These are phyloP conservation scores for Cornus kousa DNA, from an alignment of 148 eudicot species.

Conservation along the genomic window DNA sequence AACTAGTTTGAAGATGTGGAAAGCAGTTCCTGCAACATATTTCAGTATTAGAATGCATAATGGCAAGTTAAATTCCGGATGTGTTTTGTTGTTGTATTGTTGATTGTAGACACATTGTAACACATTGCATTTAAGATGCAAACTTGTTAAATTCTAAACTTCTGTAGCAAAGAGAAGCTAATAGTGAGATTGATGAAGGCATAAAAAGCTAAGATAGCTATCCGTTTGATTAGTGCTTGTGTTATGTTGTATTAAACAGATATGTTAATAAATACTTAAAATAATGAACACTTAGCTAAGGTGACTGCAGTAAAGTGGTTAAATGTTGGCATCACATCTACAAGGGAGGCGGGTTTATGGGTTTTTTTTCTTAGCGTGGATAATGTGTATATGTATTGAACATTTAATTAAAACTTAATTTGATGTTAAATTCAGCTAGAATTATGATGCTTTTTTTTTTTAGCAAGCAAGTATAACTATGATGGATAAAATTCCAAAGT, in stretches of 20 bases:
- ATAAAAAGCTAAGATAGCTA: conserved; percentile 1
- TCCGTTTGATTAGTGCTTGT: background rate
- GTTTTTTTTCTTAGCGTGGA: too few species aligned
- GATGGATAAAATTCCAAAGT: background rate
- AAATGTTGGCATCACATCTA: too few species aligned
- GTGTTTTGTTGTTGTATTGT: background rate
- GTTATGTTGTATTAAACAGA: background rate
- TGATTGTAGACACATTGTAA: background rate
- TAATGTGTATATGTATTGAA: background rate
- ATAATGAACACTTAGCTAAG: background rate
- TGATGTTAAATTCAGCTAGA: background rate
- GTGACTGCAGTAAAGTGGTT: too few species aligned
- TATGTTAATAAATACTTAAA: background rate
- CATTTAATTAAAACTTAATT: background rate
- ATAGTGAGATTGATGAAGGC: background rate
- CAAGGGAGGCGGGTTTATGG: too few species aligned
- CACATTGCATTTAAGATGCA: background rate
- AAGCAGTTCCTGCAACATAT: conserved; percentile 1
- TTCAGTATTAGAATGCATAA: background rate
- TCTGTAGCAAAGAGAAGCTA: background rate
- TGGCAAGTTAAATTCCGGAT: background rate
- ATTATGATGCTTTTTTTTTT: too few species aligned
- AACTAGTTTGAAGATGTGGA: background rate
- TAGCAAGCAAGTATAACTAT: background rate
- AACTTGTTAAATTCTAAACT: background rate